Evolutionary conservation across 2,329 filamentous ascomycete genomes (phyloP), one percentile per base, ranked within the genome.

Genomic region (Juglanconis sp.): DNA sequence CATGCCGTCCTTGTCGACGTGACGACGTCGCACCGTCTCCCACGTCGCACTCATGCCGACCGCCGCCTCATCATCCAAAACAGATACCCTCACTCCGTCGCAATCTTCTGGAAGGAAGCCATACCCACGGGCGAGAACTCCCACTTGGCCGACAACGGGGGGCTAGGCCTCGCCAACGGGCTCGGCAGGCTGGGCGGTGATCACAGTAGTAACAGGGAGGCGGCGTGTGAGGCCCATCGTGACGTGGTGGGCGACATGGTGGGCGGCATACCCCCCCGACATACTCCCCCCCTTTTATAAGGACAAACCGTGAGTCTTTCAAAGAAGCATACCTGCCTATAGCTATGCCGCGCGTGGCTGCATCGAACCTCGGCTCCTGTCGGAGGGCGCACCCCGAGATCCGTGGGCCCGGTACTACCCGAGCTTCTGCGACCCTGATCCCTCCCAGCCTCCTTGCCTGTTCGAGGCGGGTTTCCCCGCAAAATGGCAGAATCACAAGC

Each of bases 401-500:
- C 38, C 38, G n/a, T 15, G 11, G 38, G 11, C 5, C 38, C 38
- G 38, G 38, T 42, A 42, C 5, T 15, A 42, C 38, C 38, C 38
- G 38, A 42, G 38, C 38, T 4, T 10, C 5, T 42, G 38, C 10
- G 4, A 42, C 10, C 38, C 24, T 17, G 44, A 46, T 17, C 44
- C 44, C 44, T 30, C 44, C 7, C 15, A 11, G 3, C 17, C 44
- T 17, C 15, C n/a, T 15, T 17, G 13, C 17, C 44, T 17, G 44
- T 9, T n/a, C n/a, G 5, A 30, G 13, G 44, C 32, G 42, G 17
- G 42, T 31, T 47, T 51, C 58, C 61, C 57, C 61, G 57, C 61
- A 57, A 49, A 49, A 56, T 46, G 49, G 32, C 44, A 55, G 40
- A 50, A 52, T 57, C 61, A 61, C 54, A 63, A 61, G 61, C 61